Conservation (phyloP, 2,329 filamentous ascomycete genomes). For the Diaporthe caulivora region DNA sequence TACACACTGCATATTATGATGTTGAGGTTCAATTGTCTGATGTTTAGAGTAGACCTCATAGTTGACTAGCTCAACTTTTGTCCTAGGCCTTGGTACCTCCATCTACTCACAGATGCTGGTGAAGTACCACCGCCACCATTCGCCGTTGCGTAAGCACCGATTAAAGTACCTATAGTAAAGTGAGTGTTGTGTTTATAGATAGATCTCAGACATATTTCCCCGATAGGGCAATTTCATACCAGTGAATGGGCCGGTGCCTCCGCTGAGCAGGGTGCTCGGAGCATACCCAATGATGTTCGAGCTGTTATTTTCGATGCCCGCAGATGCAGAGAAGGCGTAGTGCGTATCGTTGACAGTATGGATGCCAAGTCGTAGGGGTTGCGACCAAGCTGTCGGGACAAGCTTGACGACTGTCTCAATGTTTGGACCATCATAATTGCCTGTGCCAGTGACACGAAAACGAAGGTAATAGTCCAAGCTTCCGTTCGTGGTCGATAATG, state of each 20-base stretch:
- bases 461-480: constrained; percentile 43
- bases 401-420: constrained; percentile 35
- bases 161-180: constrained; percentile 49
- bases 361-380: constrained; percentile 48
- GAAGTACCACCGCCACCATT: constrained; percentile 44
- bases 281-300: constrained; percentile 45
- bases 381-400: constrained; percentile 45
- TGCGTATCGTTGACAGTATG: constrained; percentile 46
- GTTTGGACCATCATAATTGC: not conserved
- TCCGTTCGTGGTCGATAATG: constrained; percentile 16
- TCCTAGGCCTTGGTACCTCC: constrained; percentile 28
- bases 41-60: not conserved
- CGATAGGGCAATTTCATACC: not conserved
- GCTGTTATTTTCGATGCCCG: constrained; percentile 38
- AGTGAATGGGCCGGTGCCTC: constrained; percentile 45
- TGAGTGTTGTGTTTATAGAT: not conserved
- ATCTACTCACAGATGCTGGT: constrained; percentile 27
- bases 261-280: constrained; percentile 48
- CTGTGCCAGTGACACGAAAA: constrained; percentile 37
- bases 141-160: constrained; percentile 53
- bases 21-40: too few species aligned
- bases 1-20: not conserved
- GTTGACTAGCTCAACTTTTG: not conserved
- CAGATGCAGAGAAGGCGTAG: constrained; percentile 47
- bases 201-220: not conserved